Conservation (phyloP, 176 grass and related monocot species). For the Eleusine indica region DNA sequence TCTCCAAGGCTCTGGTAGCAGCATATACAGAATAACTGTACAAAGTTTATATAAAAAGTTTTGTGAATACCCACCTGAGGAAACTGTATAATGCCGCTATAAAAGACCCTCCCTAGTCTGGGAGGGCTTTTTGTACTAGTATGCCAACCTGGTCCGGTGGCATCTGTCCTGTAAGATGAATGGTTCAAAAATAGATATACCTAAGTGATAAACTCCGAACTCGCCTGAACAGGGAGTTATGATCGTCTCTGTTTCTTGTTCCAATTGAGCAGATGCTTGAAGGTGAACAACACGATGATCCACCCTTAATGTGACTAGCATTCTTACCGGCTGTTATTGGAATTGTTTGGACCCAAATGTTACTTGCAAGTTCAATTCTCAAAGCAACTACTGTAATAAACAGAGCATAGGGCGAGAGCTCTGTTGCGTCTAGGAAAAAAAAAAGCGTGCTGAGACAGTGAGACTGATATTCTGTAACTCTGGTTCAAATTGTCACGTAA, state of each 20-base stretch:
- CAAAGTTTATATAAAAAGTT: background rate
- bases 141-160: background rate
- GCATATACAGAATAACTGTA: background rate
- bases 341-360: too few relatives aligned
- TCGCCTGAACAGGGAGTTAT: background rate
- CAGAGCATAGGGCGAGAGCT: too few relatives aligned
- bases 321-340: too few relatives aligned
- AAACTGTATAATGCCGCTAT: background rate
- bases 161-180: background rate
- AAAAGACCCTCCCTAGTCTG: background rate
- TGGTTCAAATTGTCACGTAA: too few relatives aligned
- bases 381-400: too few relatives aligned
- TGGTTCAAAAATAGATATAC: background rate
- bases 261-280: background rate
- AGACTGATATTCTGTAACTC: too few relatives aligned
- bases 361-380: too few relatives aligned
- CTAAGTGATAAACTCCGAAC: background rate
- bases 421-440: too few relatives aligned
- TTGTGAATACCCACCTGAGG: background rate
- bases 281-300: too few relatives aligned
- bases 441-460: too few relatives aligned
- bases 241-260: background rate
- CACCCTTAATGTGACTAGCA: too few relatives aligned
- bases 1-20: background rate
- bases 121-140: background rate